Percentiles rank a stretch among this genome's conserved stretches.
These are phyloP conservation scores for Puccinia horiana DNA, from an alignment of 1,284 basidiomycete species.

Conservation along the genomic window DNA sequence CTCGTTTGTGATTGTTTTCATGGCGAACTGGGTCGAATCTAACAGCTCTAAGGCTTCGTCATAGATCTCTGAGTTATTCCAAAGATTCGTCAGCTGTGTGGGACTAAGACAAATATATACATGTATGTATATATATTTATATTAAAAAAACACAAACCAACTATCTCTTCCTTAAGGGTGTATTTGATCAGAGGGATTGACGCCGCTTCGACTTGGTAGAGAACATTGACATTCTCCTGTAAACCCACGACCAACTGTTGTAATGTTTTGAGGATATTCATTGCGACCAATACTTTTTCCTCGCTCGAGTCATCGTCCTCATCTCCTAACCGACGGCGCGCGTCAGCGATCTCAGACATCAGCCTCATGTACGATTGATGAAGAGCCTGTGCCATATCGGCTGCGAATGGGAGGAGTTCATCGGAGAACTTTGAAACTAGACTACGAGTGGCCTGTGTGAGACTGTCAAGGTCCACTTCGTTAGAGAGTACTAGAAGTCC, in stretches of 20 bases:
- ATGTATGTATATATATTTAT: background rate
- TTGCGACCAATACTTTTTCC: conserved; percentile 79
- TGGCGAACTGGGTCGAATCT: conserved; percentile 80
- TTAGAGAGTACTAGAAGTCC: conserved; percentile 82
- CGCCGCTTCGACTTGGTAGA: conserved; percentile 77
- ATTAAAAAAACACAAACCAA: conserved; percentile 59
- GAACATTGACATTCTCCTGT: conserved; percentile 72
- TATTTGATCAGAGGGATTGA: conserved; percentile 75
- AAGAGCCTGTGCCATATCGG: conserved; percentile 74
- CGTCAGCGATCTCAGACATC: conserved; percentile 66
- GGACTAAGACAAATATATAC: conserved; percentile 4
- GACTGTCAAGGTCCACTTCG: conserved; percentile 82
- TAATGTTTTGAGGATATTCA: conserved; percentile 68
- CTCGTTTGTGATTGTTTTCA: conserved; percentile 71
- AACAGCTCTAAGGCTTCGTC: conserved; percentile 85
- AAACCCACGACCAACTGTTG: conserved; percentile 66
- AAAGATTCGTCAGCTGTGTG: background rate
- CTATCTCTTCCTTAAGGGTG: conserved; percentile 64
- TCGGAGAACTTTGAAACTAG: conserved; percentile 83
- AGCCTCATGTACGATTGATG: conserved; percentile 79
- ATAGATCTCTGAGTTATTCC: conserved; percentile 74
- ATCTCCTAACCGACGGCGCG: conserved; percentile 60
- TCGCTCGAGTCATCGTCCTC: conserved; percentile 65
- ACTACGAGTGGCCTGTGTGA: conserved; percentile 76
- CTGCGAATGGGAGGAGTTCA: conserved; percentile 81